Evolutionary conservation across 352 stramenopile species (phyloP), one percentile per base, ranked within the genome.

Genomic region (Globisporangium yorkense): DNA sequence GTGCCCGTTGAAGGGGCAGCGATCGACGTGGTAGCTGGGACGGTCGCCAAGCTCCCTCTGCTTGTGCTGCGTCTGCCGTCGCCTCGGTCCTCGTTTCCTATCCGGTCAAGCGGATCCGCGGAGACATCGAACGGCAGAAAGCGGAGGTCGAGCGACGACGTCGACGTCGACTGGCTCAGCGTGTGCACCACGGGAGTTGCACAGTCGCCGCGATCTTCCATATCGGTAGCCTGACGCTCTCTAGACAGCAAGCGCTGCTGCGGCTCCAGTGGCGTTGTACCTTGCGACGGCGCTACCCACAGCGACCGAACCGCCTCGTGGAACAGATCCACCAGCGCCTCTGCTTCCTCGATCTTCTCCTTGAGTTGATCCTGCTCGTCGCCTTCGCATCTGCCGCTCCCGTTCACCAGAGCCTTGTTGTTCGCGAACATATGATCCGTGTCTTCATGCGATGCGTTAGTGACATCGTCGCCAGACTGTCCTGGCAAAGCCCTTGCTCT

Each of bases 61-160:
- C 21, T 13, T 52, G 9, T 54, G 41, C 3, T 18, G 44, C 21
- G 45, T 4, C 21, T 46, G 43, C 24, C 31, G 15, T 33, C 31
- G 18, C 51, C 49, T 39, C 29, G 43, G 37, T 16, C 24, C n/a
- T 62, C 40, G 24, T 39, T n/a, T 1, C 21, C 52, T 31, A 15
- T 27, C 16, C 47, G 50, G 0, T 63, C 57, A 10, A 33, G 40
- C 15, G 54, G 5, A 18, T 59, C 58, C 35, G 35, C 27, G 46
- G 41, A 21, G 9, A 64, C 45, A 40, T 59, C 35, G 13, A 56
- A 59, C n/a, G 58, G 58, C 45, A 64, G 44, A 9, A 59, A 31
- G 16, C 53, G 54, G 5, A 66, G 59, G 13, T 66, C 53, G 43
- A 66, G 59, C 0, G 59, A 66, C 16, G 59, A 61, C 15, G 54